Evolutionary conservation across 129 eudicot species (phyloP).

Genomic region (Rutidosis leptorrhynchoides): DNA sequence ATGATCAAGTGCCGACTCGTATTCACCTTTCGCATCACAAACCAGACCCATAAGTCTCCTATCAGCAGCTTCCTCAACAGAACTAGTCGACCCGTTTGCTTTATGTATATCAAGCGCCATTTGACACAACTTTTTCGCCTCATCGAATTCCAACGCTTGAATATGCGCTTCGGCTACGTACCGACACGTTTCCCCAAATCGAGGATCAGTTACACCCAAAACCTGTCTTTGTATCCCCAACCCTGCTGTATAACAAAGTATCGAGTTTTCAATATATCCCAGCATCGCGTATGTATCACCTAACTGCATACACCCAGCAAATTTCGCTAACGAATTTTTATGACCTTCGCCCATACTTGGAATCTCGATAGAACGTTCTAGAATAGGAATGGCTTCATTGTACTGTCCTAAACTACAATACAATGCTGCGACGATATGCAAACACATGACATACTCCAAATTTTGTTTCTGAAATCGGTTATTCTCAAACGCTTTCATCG

Average conservation of each 20-base stretch:
- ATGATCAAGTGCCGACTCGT: conserved; percentile 58
- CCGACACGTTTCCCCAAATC: conserved; percentile 65
- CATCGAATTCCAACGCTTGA: conserved; percentile 59
- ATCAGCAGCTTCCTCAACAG: conserved; percentile 57
- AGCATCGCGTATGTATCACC: conserved; percentile 60
- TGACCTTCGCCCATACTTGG: conserved; percentile 50
- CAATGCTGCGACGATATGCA: conserved; percentile 55
- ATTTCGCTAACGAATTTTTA: conserved; percentile 48
- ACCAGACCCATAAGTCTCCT: conserved; percentile 67
- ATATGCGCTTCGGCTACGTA: conserved; percentile 67
- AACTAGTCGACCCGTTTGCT: conserved; percentile 38
- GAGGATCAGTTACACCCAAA: conserved; percentile 47
- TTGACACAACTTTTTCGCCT: conserved; percentile 60
- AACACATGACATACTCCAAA: conserved; percentile 68
- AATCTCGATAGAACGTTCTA: conserved; percentile 60
- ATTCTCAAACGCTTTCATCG: conserved; percentile 62
- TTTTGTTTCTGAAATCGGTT: conserved; percentile 45
- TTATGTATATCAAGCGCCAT: conserved; percentile 59
- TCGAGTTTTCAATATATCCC: conserved; percentile 56
- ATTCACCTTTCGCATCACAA: conserved; percentile 59
- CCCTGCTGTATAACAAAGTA: conserved; percentile 37
- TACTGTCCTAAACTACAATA: conserved; percentile 53
- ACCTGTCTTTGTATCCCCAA: conserved; percentile 47
- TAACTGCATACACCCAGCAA: conserved; percentile 59
- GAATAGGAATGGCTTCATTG: conserved; percentile 51